Base-by-base conservation (phyloP, 2,329 filamentous ascomycete species). In the Penicillium rolfsii region DNA sequence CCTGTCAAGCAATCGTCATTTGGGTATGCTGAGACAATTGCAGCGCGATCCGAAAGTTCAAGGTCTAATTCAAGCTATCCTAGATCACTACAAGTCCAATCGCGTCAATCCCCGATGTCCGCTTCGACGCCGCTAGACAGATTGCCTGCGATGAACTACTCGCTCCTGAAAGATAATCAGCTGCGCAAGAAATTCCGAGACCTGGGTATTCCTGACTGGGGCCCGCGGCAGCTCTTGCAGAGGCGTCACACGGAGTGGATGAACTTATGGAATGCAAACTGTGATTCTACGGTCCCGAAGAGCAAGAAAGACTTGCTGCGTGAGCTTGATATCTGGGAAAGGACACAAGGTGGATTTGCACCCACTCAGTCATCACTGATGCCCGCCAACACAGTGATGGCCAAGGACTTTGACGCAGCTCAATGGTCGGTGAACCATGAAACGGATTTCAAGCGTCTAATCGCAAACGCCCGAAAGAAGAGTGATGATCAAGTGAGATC, bases 261-360 rank as follows among this genome's bases (percentile, higher is more conserved):
- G 55, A 97, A 95, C 40, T 79, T 99, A 19, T 97, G 92, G 90
- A 99, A 99, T 75, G 91, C 96, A 11, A 99, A 99, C 73, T 97
- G 93, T 77, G 95, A 99, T 76, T 90, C 93, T 2, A 85, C 85
- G 38, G 81, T 81, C 1, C 92, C 92, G 0, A 90, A 89, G 72
- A 82, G 82, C 11, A 91, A 91, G 64, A 72, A 79, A 6, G 89
- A 95, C 59, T 76, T 99, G 4, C 77, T 96, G 16, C 86, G 85
- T 14, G 94, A 98, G 62, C 76, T 99, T 12, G 90, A 94, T 24
- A 77, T 85, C 1, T 98, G 95, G 94, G 95, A 99, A 76, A 84
- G 87, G 48, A 94, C 90, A 0, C 87, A 96, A 64, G 91, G 91
- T 8, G 85, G 86, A 1, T 81, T 81, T 50, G 85, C 85, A 6